These are phyloP conservation scores for Solanum bukasovii DNA, from an alignment of 257 asterid genomes.

Conservation along the genomic window DNA sequence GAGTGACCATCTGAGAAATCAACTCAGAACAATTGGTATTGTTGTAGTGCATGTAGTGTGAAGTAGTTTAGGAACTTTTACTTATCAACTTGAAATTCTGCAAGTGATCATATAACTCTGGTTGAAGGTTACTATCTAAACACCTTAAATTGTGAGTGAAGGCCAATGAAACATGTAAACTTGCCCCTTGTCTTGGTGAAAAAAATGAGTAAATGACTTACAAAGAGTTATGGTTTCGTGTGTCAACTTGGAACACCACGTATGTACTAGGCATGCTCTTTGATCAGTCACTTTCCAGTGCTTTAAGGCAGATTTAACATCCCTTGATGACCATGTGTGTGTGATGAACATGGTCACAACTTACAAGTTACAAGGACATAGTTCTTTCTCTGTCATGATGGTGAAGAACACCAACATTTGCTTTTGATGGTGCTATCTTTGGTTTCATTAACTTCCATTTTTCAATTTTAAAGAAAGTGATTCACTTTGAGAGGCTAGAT, in stretches of 20 bases:
- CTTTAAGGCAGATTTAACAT: neutral
- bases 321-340: neutral
- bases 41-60: neutral
- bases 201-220: neutral
- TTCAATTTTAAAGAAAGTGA: neutral
- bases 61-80: neutral
- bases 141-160: neutral
- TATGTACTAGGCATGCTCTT: neutral
- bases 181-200: neutral
- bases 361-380: neutral
- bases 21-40: neutral
- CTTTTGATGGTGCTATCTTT: neutral
- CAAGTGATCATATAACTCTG: neutral
- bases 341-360: neutral
- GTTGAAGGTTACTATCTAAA: neutral
- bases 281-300: neutral
- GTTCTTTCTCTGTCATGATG: neutral
- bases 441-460: neutral
- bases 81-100: neutral
- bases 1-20: neutral
- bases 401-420: neutral
- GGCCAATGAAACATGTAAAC: neutral
- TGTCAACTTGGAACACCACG: neutral
- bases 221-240: neutral
- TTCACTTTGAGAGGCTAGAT: neutral